These are phyloP conservation scores for Begonia masoniana DNA, from an alignment of 306 rosid genomes.

Conservation along the genomic window DNA sequence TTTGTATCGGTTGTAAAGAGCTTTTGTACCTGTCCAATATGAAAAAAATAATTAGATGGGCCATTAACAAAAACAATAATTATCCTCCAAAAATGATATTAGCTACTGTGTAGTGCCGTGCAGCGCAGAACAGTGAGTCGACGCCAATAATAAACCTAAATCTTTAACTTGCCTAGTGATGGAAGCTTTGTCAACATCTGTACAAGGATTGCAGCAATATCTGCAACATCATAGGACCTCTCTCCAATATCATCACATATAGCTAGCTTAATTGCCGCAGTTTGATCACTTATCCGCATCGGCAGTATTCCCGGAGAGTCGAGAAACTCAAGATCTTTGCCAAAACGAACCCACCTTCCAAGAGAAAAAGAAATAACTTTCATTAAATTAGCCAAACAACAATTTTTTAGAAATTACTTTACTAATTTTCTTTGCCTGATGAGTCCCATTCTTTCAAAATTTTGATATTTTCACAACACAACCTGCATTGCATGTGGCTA, in stretches of 20 bases:
- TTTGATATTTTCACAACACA: too few species aligned
- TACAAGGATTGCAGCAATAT: slow-evolving; percentile 83
- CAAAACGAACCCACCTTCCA: slow-evolving; percentile 88
- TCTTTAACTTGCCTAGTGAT: slow-evolving; percentile 37
- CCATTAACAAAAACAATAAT: background rate
- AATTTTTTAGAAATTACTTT: too few species aligned
- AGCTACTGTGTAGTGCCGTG: background rate
- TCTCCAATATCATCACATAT: slow-evolving; percentile 98
- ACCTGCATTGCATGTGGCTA: too few species aligned
- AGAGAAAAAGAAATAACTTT: slow-evolving; percentile 7
- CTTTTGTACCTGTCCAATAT: slow-evolving; percentile 36
- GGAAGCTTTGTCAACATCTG: slow-evolving; percentile 81
- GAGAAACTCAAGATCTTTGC: slow-evolving; percentile 79
- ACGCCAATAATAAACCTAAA: background rate
- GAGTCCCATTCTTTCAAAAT: too few species aligned
- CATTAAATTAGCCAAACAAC: too few species aligned
- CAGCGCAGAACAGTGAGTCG: background rate
- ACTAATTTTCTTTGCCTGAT: too few species aligned
- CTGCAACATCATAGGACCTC: slow-evolving; percentile 63
- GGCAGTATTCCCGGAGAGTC: slow-evolving; percentile 95
- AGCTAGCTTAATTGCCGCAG: slow-evolving; percentile 95
- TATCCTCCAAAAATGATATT: background rate
- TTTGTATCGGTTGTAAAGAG: slow-evolving; percentile 64
- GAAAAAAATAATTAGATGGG: background rate
- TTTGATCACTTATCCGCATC: slow-evolving; percentile 88